Evolutionary conservation across 768 basidiomycete species (phyloP).

Genomic region (Tulasnella sp.): DNA sequence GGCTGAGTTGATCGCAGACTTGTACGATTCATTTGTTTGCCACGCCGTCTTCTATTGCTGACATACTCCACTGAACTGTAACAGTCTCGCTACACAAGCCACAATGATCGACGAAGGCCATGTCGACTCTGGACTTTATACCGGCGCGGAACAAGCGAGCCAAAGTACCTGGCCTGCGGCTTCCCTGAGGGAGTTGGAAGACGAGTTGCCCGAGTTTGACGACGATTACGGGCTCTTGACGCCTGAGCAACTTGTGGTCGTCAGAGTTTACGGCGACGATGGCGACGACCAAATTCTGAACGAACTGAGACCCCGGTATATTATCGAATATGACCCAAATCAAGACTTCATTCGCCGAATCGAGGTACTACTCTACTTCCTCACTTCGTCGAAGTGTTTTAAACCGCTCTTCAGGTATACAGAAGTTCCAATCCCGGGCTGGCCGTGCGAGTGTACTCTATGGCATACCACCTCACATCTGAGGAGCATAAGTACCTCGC

Average conservation of each 20-base stretch:
- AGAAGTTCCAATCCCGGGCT: conserved; percentile 73
- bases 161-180: not conserved
- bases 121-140: not conserved
- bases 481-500: conserved; percentile 95
- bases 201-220: conserved; percentile 23
- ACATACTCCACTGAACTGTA: not conserved
- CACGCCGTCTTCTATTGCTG: not conserved
- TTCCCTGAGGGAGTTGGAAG: not conserved
- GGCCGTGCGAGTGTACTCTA: conserved; percentile 82
- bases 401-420: conserved; percentile 53
- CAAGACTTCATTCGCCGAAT: conserved; percentile 86
- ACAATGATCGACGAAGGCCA: not conserved
- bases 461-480: conserved; percentile 85
- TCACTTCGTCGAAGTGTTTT: not conserved
- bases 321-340: conserved; percentile 92
- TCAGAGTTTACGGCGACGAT: conserved; percentile 85
- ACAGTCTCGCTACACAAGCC: conserved; percentile 1
- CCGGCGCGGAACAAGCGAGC: not conserved
- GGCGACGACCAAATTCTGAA: conserved; percentile 79
- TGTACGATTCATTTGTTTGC: conserved; percentile 33
- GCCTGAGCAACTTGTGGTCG: conserved; percentile 69
- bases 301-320: conserved; percentile 81
- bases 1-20: conserved; percentile 42
- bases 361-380: conserved; percentile 42
- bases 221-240: conserved; percentile 65